A percentile compares a stretch with the other conserved stretches of the same genome.
These are phyloP conservation scores for Microdochium paspali DNA, from an alignment of 2,329 filamentous ascomycete species.

Conservation along the genomic window DNA sequence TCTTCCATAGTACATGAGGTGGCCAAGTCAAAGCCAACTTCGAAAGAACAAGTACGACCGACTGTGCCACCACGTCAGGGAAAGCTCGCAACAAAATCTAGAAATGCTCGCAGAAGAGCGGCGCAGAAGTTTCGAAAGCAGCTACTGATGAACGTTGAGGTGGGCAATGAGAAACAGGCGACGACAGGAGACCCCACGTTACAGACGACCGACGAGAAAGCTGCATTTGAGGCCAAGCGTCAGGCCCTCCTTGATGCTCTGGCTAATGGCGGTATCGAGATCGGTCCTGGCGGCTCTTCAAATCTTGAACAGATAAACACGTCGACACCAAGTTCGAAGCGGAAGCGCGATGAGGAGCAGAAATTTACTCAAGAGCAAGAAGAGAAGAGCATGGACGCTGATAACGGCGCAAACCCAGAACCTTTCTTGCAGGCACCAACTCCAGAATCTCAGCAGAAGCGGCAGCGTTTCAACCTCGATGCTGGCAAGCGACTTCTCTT, in stretches of 20 bases:
- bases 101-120: constrained; percentile 39
- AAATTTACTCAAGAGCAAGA: not conserved
- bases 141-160: constrained; percentile 5
- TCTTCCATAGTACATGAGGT: not conserved
- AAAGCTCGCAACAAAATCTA: constrained; percentile 35
- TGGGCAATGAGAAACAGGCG: not conserved
- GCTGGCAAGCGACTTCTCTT: constrained; percentile 62
- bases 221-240: constrained; percentile 39
- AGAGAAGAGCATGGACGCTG: not conserved
- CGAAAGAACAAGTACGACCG: constrained; percentile 1
- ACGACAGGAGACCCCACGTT: not conserved
- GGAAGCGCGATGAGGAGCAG: constrained; percentile 10
- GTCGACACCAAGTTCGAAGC: constrained; percentile 7
- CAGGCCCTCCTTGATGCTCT: constrained; percentile 41
- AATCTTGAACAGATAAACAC: constrained; percentile 4
- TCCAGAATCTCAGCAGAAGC: constrained; percentile 15
- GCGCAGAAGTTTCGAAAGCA: constrained; percentile 21
- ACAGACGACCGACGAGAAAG: constrained; percentile 16
- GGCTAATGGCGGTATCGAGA: constrained; percentile 40
- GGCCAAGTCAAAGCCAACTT: not conserved
- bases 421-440: constrained; percentile 3
- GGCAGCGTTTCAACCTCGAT: constrained; percentile 34
- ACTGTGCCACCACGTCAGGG: constrained; percentile 21
- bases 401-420: constrained; percentile 1
- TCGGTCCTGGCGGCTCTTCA: constrained; percentile 14